Evolutionary conservation across 192 early-diverging fungal species (phyloP).

Genomic region (Coemansia furcata): DNA sequence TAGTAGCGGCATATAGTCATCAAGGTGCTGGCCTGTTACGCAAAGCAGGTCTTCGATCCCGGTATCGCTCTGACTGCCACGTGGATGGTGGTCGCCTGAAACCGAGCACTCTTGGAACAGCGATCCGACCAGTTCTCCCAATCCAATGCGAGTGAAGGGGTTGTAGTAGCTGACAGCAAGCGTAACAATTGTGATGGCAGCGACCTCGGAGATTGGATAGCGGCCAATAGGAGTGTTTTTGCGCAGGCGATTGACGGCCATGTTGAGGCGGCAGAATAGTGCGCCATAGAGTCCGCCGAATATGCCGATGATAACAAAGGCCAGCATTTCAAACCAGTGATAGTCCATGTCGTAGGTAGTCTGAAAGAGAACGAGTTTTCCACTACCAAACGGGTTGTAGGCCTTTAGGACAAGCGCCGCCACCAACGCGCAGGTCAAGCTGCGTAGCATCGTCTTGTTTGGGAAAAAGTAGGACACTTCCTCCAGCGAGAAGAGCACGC

Average conservation of each 20-base stretch:
- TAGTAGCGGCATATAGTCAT: conserved; percentile 41
- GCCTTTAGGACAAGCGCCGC: conserved; percentile 57
- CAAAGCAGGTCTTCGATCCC: conserved; percentile 66
- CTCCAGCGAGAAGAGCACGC: conserved; percentile 91
- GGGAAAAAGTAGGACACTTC: conserved; percentile 85
- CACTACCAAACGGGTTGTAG: conserved; percentile 53
- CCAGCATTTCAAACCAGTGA: conserved; percentile 69
- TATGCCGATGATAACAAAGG: conserved; percentile 66
- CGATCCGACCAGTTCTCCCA: conserved; percentile 79
- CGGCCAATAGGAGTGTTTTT: conserved; percentile 67
- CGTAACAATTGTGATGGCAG: conserved; percentile 68
- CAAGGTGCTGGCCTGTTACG: conserved; percentile 44
- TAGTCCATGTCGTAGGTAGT: conserved; percentile 66
- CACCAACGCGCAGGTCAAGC: conserved; percentile 68
- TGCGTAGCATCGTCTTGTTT: conserved; percentile 63
- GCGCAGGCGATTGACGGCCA: conserved; percentile 66
- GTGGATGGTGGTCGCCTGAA: conserved; percentile 2
- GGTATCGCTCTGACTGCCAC: conserved; percentile 35
- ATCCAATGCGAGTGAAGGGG: conserved; percentile 80
- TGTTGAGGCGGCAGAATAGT: conserved; percentile 72
- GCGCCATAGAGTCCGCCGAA: conserved; percentile 84
- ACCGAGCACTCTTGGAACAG: conserved; percentile 87
- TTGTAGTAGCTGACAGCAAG: conserved; percentile 74
- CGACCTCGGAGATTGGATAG: conserved; percentile 75
- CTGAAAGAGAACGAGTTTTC: conserved; percentile 60